Percentiles rank a stretch among this genome's conserved stretches.
Evolutionary conservation across 345 rosid genomes (phyloP).

Genomic region (Hypericum androsaemum): DNA sequence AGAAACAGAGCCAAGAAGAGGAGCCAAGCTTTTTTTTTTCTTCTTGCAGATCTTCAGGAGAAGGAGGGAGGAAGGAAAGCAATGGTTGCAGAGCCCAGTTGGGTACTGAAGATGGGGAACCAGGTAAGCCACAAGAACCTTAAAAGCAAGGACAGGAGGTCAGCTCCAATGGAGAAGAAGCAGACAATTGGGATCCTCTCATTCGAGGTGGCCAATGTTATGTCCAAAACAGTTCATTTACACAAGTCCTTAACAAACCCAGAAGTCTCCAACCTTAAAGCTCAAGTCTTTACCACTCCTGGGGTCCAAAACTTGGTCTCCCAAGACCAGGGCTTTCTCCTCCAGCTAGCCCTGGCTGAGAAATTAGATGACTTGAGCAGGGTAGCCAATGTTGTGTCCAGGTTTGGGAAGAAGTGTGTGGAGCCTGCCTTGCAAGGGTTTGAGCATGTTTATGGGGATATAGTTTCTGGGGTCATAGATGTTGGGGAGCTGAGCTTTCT

Average conservation of each 20-base stretch:
- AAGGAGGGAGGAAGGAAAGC: conserved; percentile 15
- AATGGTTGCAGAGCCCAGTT: conserved; percentile 83
- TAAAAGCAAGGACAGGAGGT: conserved; percentile 49
- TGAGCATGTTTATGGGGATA: conserved; percentile 86
- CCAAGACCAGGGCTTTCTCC: conserved; percentile 46
- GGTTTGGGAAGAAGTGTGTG: conserved; percentile 75
- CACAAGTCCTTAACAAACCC: conserved; percentile 71
- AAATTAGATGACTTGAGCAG: conserved; percentile 72
- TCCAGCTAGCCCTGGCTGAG: conserved; percentile 73
- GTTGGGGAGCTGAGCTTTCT: conserved; percentile 71
- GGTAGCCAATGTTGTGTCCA: conserved; percentile 70
- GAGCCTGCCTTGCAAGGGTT: conserved; percentile 92
- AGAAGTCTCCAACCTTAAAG: conserved; percentile 62
- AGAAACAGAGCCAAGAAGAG: conserved; percentile 14
- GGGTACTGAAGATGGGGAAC: conserved; percentile 91
- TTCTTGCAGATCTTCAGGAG: conserved; percentile 5
- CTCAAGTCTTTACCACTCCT: conserved; percentile 53
- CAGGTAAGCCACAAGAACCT: conserved; percentile 67
- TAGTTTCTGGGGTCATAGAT: conserved; percentile 63
- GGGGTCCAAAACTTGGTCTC: conserved; percentile 59
- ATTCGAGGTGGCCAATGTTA: conserved; percentile 84
- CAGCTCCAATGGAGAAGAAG: conserved; percentile 8
- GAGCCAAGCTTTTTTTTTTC: conserved; percentile 8
- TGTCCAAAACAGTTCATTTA: conserved; percentile 81
- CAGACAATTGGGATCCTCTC: conserved; percentile 70